Evolutionary conservation across 164 flowering plant species (phyloP).

Genomic region (Aristolochia contorta): DNA sequence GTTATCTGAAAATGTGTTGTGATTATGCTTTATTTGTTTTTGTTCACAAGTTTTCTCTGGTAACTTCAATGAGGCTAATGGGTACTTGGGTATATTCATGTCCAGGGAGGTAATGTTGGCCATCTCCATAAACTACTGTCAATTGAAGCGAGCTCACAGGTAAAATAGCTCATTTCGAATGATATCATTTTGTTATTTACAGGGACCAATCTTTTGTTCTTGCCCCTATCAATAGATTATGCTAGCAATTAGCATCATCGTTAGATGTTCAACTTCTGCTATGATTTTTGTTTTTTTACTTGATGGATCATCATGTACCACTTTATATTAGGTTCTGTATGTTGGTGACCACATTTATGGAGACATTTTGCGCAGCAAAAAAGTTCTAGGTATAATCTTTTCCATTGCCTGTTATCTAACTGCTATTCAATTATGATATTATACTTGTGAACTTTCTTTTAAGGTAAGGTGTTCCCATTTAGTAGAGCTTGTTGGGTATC

Average conservation of each 20-base stretch:
- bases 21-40: too few relatives aligned
- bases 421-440: not conserved
- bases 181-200: not conserved
- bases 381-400: conserved; percentile 57
- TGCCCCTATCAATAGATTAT: too few relatives aligned
- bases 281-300: not conserved
- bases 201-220: too few relatives aligned
- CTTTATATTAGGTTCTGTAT: conserved; percentile 69
- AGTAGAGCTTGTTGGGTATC: too few relatives aligned
- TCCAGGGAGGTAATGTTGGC: conserved; percentile 88
- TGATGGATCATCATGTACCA: not conserved
- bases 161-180: conserved; percentile 10
- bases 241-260: too few relatives aligned
- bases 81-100: not conserved
- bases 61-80: too few relatives aligned
- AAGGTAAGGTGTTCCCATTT: too few relatives aligned
- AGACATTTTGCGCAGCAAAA: conserved; percentile 97
- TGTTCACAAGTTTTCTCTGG: too few relatives aligned
- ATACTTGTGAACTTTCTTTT: not conserved
- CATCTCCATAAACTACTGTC: conserved; percentile 87
- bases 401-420: too few relatives aligned
- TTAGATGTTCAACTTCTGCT: not conserved
- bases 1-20: too few relatives aligned
- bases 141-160: conserved; percentile 97
- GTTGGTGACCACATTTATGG: conserved; percentile 99